Evolutionary conservation across 2,329 filamentous ascomycete species (phyloP).

Genomic region (Cladosporium sp.): DNA sequence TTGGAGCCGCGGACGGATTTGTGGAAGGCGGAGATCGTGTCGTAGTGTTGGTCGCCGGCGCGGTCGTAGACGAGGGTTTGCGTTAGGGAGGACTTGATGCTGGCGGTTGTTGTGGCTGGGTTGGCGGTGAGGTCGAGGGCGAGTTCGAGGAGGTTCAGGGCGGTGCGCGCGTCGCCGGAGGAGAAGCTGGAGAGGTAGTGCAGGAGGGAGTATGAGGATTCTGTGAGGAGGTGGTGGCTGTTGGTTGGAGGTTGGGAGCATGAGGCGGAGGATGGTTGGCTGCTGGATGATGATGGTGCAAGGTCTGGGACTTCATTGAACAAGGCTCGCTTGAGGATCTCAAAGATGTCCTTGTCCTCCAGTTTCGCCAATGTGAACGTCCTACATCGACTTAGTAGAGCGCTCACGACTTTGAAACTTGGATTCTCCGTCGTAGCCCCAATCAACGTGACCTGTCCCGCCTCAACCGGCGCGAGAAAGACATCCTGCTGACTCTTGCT

Average conservation of each 20-base stretch:
- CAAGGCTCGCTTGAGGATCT: constrained; percentile 74
- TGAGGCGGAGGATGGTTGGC: constrained; percentile 19
- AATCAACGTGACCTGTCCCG: constrained; percentile 83
- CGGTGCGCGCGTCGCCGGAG: constrained; percentile 89
- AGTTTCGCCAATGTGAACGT: constrained; percentile 84
- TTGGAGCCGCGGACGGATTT: constrained; percentile 89
- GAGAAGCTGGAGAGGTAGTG: constrained; percentile 79
- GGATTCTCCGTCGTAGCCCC: constrained; percentile 97
- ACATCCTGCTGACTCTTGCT: constrained; percentile 8
- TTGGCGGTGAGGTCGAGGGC: constrained; percentile 71
- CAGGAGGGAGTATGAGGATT: constrained; percentile 63
- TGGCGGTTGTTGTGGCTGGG: constrained; percentile 64
- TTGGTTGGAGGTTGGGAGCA: constrained; percentile 15
- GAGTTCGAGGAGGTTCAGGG: constrained; percentile 86
- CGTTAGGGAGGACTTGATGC: constrained; percentile 78
- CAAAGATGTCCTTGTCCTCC: constrained; percentile 63
- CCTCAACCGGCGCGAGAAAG: constrained; percentile 54
- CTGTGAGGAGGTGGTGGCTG: constrained; percentile 53
- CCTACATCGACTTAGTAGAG: constrained; percentile 81
- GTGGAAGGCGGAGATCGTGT: constrained; percentile 95
- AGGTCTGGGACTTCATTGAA: constrained; percentile 49
- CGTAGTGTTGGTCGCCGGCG: constrained; percentile 94
- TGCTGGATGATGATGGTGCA: constrained; percentile 35
- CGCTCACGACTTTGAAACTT: constrained; percentile 85
- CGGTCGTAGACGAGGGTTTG: constrained; percentile 94